phyloP scores from a whole-genome alignment of 202 grass and related monocot genomes.

The Schoenoplectus triqueter region DNA sequence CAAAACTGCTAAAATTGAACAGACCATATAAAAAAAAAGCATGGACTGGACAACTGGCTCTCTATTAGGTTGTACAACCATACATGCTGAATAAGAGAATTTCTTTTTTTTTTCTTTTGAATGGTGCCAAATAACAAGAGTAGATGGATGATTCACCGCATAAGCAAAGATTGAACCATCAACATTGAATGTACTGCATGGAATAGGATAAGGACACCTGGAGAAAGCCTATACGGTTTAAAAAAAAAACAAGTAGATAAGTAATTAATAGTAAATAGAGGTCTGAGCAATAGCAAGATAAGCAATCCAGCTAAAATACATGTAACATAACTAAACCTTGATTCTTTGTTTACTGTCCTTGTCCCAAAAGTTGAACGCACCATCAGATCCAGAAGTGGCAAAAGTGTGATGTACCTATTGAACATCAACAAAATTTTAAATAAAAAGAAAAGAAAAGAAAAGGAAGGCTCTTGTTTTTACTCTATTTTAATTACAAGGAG shows the following conservation, averaged over 20 bases:
- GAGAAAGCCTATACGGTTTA: conserved; percentile 55
- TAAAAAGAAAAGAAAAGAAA: background rate
- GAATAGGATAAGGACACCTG: conserved; percentile 77
- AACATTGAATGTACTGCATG: conserved; percentile 93
- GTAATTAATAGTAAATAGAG: background rate
- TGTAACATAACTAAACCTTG: conserved; percentile 58
- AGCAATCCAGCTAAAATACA: background rate
- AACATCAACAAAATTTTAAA: background rate
- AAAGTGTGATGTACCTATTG: conserved; percentile 82
- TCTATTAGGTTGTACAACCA: background rate
- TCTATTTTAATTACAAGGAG: conserved; percentile 10
- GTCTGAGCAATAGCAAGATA: background rate
- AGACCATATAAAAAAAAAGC: background rate
- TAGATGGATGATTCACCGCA: conserved; percentile 52
- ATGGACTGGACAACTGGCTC: background rate
- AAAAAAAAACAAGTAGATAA: conserved; percentile 29
- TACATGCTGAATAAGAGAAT: too few relatives aligned
- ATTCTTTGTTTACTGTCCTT: conserved; percentile 99
- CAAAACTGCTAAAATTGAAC: background rate
- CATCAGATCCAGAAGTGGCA: conserved; percentile 91
- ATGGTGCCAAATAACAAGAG: conserved; percentile 30
- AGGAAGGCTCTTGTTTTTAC: background rate
- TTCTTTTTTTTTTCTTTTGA: too few relatives aligned
- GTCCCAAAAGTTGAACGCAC: conserved; percentile 94
- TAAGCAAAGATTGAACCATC: conserved; percentile 97